phyloP scores from a whole-genome alignment of 2,329 filamentous ascomycete species.

The Drechslerella coelobrocha region DNA sequence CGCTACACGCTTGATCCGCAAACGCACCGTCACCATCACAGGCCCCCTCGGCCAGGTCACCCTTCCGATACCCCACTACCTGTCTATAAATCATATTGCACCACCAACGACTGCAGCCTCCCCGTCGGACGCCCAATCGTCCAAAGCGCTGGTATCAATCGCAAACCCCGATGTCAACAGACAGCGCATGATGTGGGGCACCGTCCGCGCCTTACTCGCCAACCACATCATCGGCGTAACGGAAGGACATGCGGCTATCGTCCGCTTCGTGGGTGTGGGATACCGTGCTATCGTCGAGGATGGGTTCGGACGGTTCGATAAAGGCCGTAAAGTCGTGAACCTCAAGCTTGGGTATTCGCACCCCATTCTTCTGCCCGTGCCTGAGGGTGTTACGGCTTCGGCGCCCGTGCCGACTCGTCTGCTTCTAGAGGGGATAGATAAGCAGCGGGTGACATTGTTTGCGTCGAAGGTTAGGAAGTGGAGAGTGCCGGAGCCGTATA shows the following conservation, averaged over 20 bases:
- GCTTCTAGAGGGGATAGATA: slow-evolving; percentile 84
- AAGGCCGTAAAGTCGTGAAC: slow-evolving; percentile 86
- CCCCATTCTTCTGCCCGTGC: slow-evolving; percentile 87
- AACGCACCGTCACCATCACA: slow-evolving; percentile 43
- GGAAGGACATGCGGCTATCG: slow-evolving; percentile 91
- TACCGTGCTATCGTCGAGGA: slow-evolving; percentile 89
- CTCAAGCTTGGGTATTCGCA: slow-evolving; percentile 97
- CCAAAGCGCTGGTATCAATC: slow-evolving; percentile 73
- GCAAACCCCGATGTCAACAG: slow-evolving; percentile 71
- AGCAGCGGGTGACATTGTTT: slow-evolving; percentile 86
- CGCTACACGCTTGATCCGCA: slow-evolving; percentile 12
- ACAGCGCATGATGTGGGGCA: slow-evolving; percentile 97
- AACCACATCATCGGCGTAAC: slow-evolving; percentile 93
- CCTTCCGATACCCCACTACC: slow-evolving; percentile 78
- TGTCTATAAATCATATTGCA: slow-evolving; percentile 61
- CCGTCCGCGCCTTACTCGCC: slow-evolving; percentile 84
- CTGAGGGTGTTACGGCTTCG: slow-evolving; percentile 80
- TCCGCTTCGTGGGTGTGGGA: slow-evolving; percentile 91
- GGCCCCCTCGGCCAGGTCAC: slow-evolving; percentile 70
- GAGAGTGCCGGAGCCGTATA: slow-evolving; percentile 95
- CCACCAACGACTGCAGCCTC: slow-evolving; percentile 60
- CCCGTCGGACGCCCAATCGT: slow-evolving; percentile 68
- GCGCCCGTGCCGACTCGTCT: slow-evolving; percentile 90
- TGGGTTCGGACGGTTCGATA: slow-evolving; percentile 71
- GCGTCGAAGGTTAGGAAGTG: slow-evolving; percentile 86